Evolutionary conservation across 2,329 filamentous ascomycete genomes (phyloP).

Genomic region (Elsinoe ampelina): DNA sequence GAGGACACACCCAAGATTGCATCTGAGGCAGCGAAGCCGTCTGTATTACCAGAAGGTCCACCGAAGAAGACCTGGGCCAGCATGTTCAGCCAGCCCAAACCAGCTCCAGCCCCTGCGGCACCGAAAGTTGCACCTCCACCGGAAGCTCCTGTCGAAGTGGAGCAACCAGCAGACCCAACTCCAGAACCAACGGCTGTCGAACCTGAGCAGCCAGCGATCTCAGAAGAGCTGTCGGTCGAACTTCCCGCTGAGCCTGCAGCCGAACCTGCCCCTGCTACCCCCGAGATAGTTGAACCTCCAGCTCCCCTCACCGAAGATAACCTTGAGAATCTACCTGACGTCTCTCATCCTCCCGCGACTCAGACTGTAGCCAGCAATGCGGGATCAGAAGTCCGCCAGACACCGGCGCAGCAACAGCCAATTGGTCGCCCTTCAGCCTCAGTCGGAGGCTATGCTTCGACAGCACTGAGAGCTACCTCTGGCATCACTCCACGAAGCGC

Average conservation of each 20-base stretch:
- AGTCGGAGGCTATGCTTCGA: slow-evolving; percentile 67
- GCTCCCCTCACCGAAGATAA: slow-evolving; percentile 86
- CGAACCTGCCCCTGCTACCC: slow-evolving; percentile 16
- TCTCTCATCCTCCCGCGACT: slow-evolving; percentile 65
- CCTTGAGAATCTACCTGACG: slow-evolving; percentile 80
- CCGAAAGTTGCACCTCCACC: slow-evolving; percentile 22
- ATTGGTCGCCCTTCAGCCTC: slow-evolving; percentile 53
- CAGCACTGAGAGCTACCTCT: slow-evolving; percentile 65
- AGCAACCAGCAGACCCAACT: slow-evolving; percentile 19
- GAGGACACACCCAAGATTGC: slow-evolving; percentile 24
- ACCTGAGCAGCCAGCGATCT: slow-evolving; percentile 17
- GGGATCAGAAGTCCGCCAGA: slow-evolving; percentile 71
- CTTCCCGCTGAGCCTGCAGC: slow-evolving; percentile 26
- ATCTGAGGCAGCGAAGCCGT: slow-evolving; percentile 28
- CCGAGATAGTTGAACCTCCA: slow-evolving; percentile 51
- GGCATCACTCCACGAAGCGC: slow-evolving; percentile 55
- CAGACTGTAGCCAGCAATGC: slow-evolving; percentile 84
- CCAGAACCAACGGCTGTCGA: slow-evolving; percentile 19
- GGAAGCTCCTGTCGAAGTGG: slow-evolving; percentile 21
- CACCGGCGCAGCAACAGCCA: slow-evolving; percentile 54
- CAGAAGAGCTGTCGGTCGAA: slow-evolving; percentile 16
- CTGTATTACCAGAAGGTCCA: slow-evolving; percentile 26
- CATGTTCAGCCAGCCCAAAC: slow-evolving; percentile 41
- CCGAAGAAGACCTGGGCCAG: slow-evolving; percentile 46
- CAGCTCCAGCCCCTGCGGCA: slow-evolving; percentile 38